Evolutionary conservation across 2,329 filamentous ascomycete species (phyloP), one percentile per base, ranked within the genome.

Genomic region (Ilyonectria sp.): DNA sequence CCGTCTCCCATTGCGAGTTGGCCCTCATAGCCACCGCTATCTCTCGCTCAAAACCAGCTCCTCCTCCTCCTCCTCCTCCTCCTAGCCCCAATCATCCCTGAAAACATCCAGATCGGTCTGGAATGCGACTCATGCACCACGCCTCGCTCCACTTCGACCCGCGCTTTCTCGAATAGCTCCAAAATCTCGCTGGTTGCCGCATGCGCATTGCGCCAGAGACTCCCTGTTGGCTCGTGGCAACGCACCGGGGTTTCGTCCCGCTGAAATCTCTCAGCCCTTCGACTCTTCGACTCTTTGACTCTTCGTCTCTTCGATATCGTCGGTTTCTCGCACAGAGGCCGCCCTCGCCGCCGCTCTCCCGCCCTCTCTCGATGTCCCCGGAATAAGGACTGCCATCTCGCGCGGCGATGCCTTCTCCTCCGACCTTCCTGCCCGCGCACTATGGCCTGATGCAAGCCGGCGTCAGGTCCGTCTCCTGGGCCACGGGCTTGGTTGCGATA

Each of bases 401-500:
- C 50, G 50, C 53, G 60, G 59, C 64, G 64, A 74, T 72, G 73
- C 72, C 72, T 66, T 52, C 63, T 52, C 64, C 50, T 43, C 69
- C 58, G 37, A 49, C 60, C 31, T 60, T 59, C 49, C 64, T 68
- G 35, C 63, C 70, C 3, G 67, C 66, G 58, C 50, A 63, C 50
- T 74, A 73, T 63, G 65, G 57, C 23, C 60, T 76, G 23, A 26
- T 70, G 33, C 75, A 77, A 40, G 75, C 78, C 1, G 65, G 66
- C 26, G 64, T 74, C 60, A 73, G 80, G 47, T 65, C 73, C 17
- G 33, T 80, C 31, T 78, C 75, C 49, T 81, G 80, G 80, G 56
- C 78, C 40, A 76, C 76, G 44, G 74, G 74, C 49, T 67, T 81
- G n/a, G 72, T 74, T 1, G 69, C 78, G 50, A 72, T 82, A 35